phyloP scores from a whole-genome alignment of 1,284 basidiomycete species.

The Coriolopsis trogii region DNA sequence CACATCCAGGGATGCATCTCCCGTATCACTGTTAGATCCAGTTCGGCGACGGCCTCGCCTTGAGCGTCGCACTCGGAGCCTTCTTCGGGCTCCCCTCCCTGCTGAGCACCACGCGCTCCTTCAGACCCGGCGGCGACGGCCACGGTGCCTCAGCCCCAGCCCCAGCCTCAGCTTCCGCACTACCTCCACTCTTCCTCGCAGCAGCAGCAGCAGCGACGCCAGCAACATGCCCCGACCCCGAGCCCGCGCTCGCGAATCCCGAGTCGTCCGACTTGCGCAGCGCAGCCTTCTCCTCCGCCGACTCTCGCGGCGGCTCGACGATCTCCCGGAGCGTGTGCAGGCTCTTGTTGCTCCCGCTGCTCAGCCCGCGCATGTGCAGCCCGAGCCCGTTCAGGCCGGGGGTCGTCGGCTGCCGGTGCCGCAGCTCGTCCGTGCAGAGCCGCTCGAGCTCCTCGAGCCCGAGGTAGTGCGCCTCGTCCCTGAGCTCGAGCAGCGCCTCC shows the following conservation, averaged over 20 bases:
- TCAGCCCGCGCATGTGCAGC: conserved; percentile 32
- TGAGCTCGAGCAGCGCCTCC: conserved; percentile 68
- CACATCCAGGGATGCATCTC: no score
- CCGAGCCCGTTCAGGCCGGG: conserved; percentile 34
- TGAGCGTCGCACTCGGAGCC: conserved; percentile 19
- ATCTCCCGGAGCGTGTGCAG: conserved; percentile 37
- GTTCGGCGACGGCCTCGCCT: conserved; percentile 24
- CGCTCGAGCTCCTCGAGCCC: conserved; percentile 60
- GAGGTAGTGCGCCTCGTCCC: conserved; percentile 75
- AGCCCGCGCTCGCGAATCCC: conserved; percentile 26
- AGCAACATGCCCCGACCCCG: no score
- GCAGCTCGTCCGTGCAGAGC: conserved; percentile 69
- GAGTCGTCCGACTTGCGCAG: conserved; percentile 25
- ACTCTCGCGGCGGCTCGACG: conserved; percentile 17
- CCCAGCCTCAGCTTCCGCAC: conserved; percentile 16
- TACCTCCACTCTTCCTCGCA: conserved; percentile 20
- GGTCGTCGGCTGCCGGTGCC: conserved; percentile 37
- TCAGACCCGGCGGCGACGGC: conserved; percentile 17
- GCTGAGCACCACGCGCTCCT: conserved; percentile 17
- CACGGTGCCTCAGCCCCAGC: conserved; percentile 18
- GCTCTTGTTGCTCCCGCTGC: conserved; percentile 33
- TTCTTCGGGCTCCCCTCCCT: conserved; percentile 21
- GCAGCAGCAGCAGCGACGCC: conserved; percentile 13
- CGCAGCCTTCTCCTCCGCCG: conserved; percentile 6
- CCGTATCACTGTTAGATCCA: conserved; percentile 28